phyloP scores from a whole-genome alignment of 2,329 filamentous ascomycete genomes.

The Alternaria brassicicola region DNA sequence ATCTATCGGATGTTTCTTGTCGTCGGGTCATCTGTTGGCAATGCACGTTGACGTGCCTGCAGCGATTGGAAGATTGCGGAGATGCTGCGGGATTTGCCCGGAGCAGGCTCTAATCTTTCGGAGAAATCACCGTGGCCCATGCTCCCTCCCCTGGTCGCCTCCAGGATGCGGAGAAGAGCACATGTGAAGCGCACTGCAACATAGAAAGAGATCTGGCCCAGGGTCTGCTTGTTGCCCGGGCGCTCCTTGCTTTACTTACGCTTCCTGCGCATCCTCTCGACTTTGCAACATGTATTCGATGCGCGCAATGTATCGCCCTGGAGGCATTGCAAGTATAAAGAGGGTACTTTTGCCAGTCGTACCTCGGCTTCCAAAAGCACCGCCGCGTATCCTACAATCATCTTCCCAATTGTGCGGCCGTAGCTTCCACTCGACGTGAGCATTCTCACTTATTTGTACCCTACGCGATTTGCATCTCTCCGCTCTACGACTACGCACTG shows the following conservation, averaged over 20 bases:
- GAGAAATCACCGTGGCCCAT: slow-evolving; percentile 1
- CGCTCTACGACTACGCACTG: not conserved
- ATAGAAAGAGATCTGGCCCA: not conserved
- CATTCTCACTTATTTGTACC: slow-evolving; percentile 10
- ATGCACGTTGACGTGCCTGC: slow-evolving; percentile 29
- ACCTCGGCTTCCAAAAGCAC: slow-evolving; percentile 28
- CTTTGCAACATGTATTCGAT: not conserved
- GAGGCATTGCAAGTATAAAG: not conserved
- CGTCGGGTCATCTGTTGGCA: not conserved
- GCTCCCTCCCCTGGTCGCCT: slow-evolving; percentile 1
- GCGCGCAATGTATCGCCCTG: not conserved
- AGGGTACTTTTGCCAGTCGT: slow-evolving; percentile 20
- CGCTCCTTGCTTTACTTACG: not conserved
- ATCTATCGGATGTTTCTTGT: not conserved
- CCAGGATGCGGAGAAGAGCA: slow-evolving; percentile 7
- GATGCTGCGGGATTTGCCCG: slow-evolving; percentile 10
- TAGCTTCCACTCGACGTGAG: slow-evolving; percentile 26
- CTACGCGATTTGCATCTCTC: not conserved
- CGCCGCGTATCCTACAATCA: slow-evolving; percentile 3
- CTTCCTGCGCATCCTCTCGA: not conserved
- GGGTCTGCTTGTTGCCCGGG: not conserved
- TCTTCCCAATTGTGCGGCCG: slow-evolving; percentile 25
- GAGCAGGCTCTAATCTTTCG: slow-evolving; percentile 1
- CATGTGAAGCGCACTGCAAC: not conserved
- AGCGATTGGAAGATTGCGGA: slow-evolving; percentile 24